These are phyloP conservation scores for Silene uniflora DNA, from an alignment of 148 eudicot genomes.

Conservation along the genomic window DNA sequence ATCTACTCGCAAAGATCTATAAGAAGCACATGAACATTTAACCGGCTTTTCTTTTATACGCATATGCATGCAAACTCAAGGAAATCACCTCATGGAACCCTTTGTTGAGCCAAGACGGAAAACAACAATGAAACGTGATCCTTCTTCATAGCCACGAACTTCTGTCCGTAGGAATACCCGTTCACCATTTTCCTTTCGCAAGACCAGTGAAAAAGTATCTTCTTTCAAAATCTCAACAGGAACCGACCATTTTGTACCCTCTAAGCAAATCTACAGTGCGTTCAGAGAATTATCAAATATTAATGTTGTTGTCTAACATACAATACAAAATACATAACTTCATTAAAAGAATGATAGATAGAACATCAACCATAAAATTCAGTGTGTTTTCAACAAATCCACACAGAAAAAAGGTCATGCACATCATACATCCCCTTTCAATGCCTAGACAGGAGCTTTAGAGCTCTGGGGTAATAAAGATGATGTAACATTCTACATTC, in stretches of 20 bases:
- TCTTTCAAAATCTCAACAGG: conserved; percentile 80
- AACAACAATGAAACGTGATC: conserved; percentile 92
- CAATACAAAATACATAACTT: neutral
- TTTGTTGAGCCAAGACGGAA: conserved; percentile 74
- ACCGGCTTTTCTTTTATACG: neutral
- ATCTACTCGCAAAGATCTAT: neutral
- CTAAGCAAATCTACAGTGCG: conserved; percentile 51
- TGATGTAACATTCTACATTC: neutral
- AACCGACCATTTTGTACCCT: conserved; percentile 80
- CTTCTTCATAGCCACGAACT: conserved; percentile 95
- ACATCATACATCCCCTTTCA: neutral
- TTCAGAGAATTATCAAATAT: conserved; percentile 5
- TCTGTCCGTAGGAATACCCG: conserved; percentile 58
- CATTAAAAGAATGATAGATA: neutral
- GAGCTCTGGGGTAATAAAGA: neutral
- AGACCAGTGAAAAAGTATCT: conserved; percentile 64
- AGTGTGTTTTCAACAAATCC: neutral
- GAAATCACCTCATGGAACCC: conserved; percentile 76
- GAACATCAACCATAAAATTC: neutral
- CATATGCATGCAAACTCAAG: neutral
- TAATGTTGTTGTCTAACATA: neutral
- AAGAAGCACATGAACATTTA: neutral
- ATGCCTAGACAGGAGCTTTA: neutral
- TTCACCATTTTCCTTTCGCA: conserved; percentile 50
- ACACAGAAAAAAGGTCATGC: neutral